Evolutionary conservation across 2,329 filamentous ascomycete species (phyloP), one percentile per base, ranked within the genome.

Genomic region (Xylaria sp.): DNA sequence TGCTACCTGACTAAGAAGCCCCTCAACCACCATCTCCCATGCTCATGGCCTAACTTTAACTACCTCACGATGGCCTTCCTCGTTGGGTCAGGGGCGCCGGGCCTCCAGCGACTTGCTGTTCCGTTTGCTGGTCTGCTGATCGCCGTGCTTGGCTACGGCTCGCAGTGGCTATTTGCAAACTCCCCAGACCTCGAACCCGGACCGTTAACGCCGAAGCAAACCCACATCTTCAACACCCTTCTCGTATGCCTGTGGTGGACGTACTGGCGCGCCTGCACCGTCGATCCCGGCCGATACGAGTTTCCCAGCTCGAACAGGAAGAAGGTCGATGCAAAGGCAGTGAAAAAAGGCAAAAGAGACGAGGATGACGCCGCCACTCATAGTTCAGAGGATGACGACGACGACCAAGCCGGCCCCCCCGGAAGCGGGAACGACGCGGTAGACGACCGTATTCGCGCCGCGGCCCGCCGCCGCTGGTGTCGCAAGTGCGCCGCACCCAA

Each of bases 401-500:
- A 15, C 23, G 45, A 55, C 18, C 32, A 46, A 12, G 48, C 25
- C 25, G 39, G 25, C 13, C 12, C 68, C 30, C 64, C 43, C 23
- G 62, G 43, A 23, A 36, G 28, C 28, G 30, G 23, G 9, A n/a
- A 5, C 50, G 25, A 66, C 53, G 32, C 20, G 15, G 9, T 39
- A 8, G 46, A 63, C 50, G 48, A 60, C 43, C 57, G 56, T 20
- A 52, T 34, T 63, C 55, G 41, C 28, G 23, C 55, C 46, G 8
- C 65, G 15, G 60, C 48, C 20, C 36, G 63, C 15, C 70, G 64
- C 59, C 81, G 85, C 60, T 95, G 91, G 91, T 97, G 93, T 81
- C 87, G 86, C 72, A 93, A 92, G 78, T 97, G 93, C 79, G 82
- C 87, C 56, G 86, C 87, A 39, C 88, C 88, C 13, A 96, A 96